Base-by-base conservation (phyloP, 108 stramenopile genomes). In the Skeletonema costatum region DNA sequence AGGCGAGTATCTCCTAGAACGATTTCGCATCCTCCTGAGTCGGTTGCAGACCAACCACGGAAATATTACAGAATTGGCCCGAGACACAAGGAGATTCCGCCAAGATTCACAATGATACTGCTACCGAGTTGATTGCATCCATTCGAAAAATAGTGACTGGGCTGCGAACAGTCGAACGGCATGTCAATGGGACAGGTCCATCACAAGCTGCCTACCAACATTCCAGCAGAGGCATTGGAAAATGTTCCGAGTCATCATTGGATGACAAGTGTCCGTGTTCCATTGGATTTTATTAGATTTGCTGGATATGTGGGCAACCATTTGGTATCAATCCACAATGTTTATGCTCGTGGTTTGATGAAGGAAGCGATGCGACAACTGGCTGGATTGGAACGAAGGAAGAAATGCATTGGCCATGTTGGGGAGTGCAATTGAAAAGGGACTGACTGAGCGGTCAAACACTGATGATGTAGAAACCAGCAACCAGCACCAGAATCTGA, bases 281-380 rank as follows among this genome's bases (percentile, higher is more conserved):
- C 93, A 1, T 73, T 92, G 46, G 91, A 95, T 85, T 85, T 70
- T 95, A 39, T 73, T 95, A 74, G 93, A 92, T 68, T 80, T 95
- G 71, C 66, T 95, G 41, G 93, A 95, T 73, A 80, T 87, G n/a
- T 60, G 85, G 84, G 19, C 62, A 74, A 58, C 64, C 67, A 9
- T 78, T 78, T 71, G 90, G 91, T 10, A 63, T 91, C 51, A 91
- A 95, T 81, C 93, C 93, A 10, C 90, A 91, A 64, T 87, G 88
- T 50, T 50, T 95, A 92, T 86, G 85, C 91, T 4, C 74, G 90
- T 36, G 91, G 89, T 12, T 77, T 95, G 62, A 79, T 95, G 38
- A 77, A 77, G 11, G 90, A 90, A 65, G 83, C 88, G 1, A 32
- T 92, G 50, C 85, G 91, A 53, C 91, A 95, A 81, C 60, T 95